Conservation (phyloP, 2,329 filamentous ascomycete genomes). For the Coniochaeta hoffmannii region DNA sequence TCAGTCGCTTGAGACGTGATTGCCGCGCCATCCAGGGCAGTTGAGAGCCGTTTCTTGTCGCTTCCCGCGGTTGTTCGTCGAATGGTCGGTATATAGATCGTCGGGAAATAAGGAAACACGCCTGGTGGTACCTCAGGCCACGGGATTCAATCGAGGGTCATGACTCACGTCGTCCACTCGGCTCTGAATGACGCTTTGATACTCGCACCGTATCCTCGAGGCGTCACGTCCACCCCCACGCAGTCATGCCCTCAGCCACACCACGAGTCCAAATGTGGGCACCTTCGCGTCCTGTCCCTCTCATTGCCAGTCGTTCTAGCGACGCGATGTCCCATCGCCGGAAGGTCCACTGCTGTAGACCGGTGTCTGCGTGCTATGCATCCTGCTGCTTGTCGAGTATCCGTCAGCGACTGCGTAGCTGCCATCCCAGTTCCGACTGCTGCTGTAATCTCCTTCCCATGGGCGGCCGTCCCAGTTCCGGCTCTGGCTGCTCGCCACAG, state of each 20-base stretch:
- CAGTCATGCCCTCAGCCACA: background rate
- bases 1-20: background rate
- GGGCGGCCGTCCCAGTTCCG: background rate
- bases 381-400: background rate
- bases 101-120: background rate
- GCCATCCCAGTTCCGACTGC: background rate
- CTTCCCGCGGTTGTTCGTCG: conserved; percentile 1
- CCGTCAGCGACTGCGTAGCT: background rate
- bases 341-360: background rate
- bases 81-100: background rate
- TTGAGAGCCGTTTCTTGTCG: background rate
- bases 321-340: background rate
- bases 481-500: background rate
- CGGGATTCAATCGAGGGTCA: background rate
- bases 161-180: background rate
- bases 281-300: background rate
- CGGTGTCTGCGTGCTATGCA: background rate
- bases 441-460: background rate
- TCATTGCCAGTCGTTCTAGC: background rate
- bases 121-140: background rate
- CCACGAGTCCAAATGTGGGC: background rate
- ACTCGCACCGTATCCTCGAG: background rate
- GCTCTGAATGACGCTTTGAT: background rate
- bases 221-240: background rate
- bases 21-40: background rate